Percentiles rank a stretch among this genome's conserved stretches.
Evolutionary conservation across 2,329 filamentous ascomycete genomes (phyloP).

Genomic region (Phyllachora maydis): DNA sequence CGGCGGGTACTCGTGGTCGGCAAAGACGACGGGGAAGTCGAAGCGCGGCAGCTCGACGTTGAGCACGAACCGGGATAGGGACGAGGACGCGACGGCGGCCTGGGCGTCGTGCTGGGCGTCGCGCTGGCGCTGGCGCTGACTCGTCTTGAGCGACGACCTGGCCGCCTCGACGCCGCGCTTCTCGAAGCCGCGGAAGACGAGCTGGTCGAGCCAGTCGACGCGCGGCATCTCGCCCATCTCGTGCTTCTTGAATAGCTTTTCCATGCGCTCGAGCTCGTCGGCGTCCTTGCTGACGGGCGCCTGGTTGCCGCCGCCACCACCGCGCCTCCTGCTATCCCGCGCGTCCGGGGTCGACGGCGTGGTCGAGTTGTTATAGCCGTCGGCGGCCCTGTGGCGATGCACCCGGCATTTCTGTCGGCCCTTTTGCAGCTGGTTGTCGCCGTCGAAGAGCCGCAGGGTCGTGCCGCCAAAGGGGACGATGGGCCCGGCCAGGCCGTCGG

Average conservation of each 20-base stretch:
- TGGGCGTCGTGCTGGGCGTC: slow-evolving; percentile 10
- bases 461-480: slow-evolving; percentile 87
- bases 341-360: slow-evolving; percentile 52
- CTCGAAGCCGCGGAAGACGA: slow-evolving; percentile 82
- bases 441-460: slow-evolving; percentile 79
- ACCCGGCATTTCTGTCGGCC: slow-evolving; percentile 81
- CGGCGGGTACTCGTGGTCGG: slow-evolving; percentile 77
- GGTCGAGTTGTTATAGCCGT: slow-evolving; percentile 60
- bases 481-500: slow-evolving; percentile 48
- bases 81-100: slow-evolving; percentile 22
- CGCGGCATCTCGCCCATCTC: slow-evolving; percentile 92
- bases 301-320: slow-evolving; percentile 26
- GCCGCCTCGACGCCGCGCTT: slow-evolving; percentile 48
- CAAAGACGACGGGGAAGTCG: slow-evolving; percentile 88
- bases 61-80: slow-evolving; percentile 48
- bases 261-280: slow-evolving; percentile 77
- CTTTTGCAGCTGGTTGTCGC: slow-evolving; percentile 76
- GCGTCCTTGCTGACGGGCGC: slow-evolving; percentile 43
- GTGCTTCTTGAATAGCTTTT: slow-evolving; percentile 86
- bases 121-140: slow-evolving; percentile 22
- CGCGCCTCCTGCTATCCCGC: slow-evolving; percentile 22
- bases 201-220: slow-evolving; percentile 86
- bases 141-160: slow-evolving; percentile 38
- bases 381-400: slow-evolving; percentile 63
- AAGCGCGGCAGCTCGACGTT: slow-evolving; percentile 87